Evolutionary conservation across 2,329 filamentous ascomycete genomes (phyloP).

Genomic region (Thelonectria discophora): DNA sequence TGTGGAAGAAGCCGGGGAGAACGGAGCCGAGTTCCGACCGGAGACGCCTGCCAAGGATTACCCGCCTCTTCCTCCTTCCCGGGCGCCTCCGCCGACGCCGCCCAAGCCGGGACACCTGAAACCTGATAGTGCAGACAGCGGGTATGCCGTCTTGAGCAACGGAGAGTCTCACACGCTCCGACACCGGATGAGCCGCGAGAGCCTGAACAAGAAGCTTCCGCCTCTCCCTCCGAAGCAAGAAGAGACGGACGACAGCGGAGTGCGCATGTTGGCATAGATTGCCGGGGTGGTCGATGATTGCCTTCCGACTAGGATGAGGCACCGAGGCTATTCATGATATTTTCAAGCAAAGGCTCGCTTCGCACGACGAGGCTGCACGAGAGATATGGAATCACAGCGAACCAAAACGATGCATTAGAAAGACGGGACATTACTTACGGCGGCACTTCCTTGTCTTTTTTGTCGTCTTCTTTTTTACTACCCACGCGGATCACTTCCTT

Average conservation of each 20-base stretch:
- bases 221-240: conserved; percentile 57
- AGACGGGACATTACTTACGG: conserved; percentile 38
- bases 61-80: conserved; percentile 55
- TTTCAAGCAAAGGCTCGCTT: conserved; percentile 19
- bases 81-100: conserved; percentile 49
- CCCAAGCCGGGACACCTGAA: conserved; percentile 48
- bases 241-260: conserved; percentile 39
- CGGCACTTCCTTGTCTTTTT: conserved; percentile 31
- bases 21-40: conserved; percentile 53
- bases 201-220: conserved; percentile 68
- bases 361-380: conserved; percentile 34
- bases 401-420: conserved; percentile 43
- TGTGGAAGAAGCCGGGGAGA: conserved; percentile 90
- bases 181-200: conserved; percentile 60
- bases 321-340: conserved; percentile 36
- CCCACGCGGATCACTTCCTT: neutral
- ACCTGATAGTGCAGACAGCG: conserved; percentile 59
- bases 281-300: conserved; percentile 34
- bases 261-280: conserved; percentile 47
- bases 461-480: conserved; percentile 27
- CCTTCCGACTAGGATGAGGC: conserved; percentile 31
- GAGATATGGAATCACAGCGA: conserved; percentile 37
- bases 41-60: conserved; percentile 53
- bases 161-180: conserved; percentile 45
- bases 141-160: conserved; percentile 52